Evolutionary conservation across 805 yeast genomes (phyloP).

Genomic region (Saturnispora halmiae): DNA sequence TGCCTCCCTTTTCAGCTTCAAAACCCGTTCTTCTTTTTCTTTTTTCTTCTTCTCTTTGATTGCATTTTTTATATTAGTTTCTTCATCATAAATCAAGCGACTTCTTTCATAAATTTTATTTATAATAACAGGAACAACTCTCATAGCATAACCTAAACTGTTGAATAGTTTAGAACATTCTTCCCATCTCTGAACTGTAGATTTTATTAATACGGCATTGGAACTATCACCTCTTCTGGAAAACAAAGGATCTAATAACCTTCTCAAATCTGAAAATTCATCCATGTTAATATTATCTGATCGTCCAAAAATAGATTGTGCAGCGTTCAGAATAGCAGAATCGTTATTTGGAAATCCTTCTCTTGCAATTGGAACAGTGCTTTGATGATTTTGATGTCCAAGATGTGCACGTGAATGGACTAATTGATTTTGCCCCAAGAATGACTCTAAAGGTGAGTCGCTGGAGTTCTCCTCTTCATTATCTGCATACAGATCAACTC

Average conservation of each 20-base stretch:
- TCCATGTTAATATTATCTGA: neutral
- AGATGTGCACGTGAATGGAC: too few species aligned
- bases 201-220: conserved; percentile 16
- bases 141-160: conserved; percentile 8
- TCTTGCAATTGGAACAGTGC: conserved; percentile 4
- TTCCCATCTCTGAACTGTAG: conserved; percentile 60
- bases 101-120: conserved; percentile 34
- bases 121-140: conserved; percentile 38
- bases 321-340: conserved; percentile 7
- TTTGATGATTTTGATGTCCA: too few species aligned
- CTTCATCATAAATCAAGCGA: conserved; percentile 33
- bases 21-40: conserved; percentile 8
- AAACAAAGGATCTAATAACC: conserved; percentile 14
- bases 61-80: conserved; percentile 15
- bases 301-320: conserved; percentile 11
- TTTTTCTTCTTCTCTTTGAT: conserved; percentile 23
- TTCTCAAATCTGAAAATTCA: conserved; percentile 10
- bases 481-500: conserved; percentile 14
- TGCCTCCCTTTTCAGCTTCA: conserved; percentile 22
- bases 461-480: conserved; percentile 20
- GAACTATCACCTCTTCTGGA: conserved; percentile 12
- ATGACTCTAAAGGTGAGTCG: neutral
- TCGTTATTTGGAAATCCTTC: neutral
- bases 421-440: too few species aligned
- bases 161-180: conserved; percentile 46